Conservation (phyloP, 2,329 filamentous ascomycete species). For the Colletotrichum horii region DNA sequence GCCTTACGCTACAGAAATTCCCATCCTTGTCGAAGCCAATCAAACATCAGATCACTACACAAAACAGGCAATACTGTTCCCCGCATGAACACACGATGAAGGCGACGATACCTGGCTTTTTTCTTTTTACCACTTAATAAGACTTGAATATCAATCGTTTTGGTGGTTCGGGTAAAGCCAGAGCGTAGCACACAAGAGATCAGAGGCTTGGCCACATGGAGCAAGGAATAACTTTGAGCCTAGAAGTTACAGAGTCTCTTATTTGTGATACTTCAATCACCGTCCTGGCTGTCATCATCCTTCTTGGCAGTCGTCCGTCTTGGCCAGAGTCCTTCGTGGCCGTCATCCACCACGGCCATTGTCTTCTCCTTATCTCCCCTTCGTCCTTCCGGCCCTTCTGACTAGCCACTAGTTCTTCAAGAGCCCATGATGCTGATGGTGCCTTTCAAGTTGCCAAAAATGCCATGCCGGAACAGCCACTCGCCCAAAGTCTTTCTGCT, state of each 20-base stretch:
- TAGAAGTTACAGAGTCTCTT: neutral
- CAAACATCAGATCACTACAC: neutral
- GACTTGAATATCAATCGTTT: neutral
- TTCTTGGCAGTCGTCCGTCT: neutral
- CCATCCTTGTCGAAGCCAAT: neutral
- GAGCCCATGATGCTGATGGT: neutral
- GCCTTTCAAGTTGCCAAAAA: neutral
- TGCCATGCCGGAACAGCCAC: neutral
- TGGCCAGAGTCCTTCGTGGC: neutral
- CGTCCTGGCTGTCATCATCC: neutral
- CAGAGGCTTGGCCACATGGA: neutral
- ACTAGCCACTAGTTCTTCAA: neutral
- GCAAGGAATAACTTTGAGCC: neutral
- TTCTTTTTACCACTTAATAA: neutral
- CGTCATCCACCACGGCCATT: neutral
- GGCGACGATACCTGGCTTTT: neutral
- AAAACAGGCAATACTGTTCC: neutral
- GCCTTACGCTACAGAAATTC: neutral
- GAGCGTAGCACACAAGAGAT: neutral
- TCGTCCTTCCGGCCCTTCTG: neutral
- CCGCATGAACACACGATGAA: neutral
- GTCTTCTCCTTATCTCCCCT: neutral
- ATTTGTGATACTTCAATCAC: neutral
- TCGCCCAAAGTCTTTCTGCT: neutral
- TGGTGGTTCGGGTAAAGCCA: neutral